Conservation (phyloP, 768 basidiomycete genomes). For the Boletus sensibilis region DNA sequence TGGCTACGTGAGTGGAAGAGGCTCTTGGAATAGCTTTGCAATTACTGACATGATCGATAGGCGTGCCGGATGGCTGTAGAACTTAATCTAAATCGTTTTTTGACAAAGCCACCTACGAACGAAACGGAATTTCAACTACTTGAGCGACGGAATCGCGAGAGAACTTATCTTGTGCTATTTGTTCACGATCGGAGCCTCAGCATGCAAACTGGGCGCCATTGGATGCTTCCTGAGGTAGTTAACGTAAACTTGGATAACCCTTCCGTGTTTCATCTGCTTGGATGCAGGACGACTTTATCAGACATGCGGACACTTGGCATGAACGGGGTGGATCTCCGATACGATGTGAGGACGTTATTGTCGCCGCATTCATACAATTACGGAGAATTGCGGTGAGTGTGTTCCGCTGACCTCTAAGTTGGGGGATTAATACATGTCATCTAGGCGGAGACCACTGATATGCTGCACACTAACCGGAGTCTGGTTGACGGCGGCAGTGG, state of each 20-base stretch:
- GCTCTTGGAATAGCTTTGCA: neutral
- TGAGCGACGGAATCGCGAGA: slow-evolving; percentile 81
- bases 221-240: slow-evolving; percentile 79
- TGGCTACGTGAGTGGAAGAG: slow-evolving; percentile 60
- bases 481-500: slow-evolving; percentile 42
- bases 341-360: slow-evolving; percentile 79
- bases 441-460: slow-evolving; percentile 78
- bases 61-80: slow-evolving; percentile 89
- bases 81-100: slow-evolving; percentile 72
- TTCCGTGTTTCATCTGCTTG: slow-evolving; percentile 13
- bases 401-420: neutral
- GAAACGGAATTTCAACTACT: slow-evolving; percentile 66
- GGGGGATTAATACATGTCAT: slow-evolving; percentile 3
- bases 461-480: slow-evolving; percentile 57
- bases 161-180: slow-evolving; percentile 83
- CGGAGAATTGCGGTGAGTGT: slow-evolving; percentile 73
- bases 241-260: neutral
- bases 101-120: slow-evolving; percentile 49
- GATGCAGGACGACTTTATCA: slow-evolving; percentile 63
- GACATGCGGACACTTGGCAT: slow-evolving; percentile 71
- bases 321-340: slow-evolving; percentile 48
- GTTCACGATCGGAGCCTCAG: slow-evolving; percentile 84
- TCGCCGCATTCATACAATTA: slow-evolving; percentile 73
- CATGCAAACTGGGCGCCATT: slow-evolving; percentile 81
- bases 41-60: slow-evolving; percentile 34